Percentiles rank a stretch among this genome's conserved stretches.
phyloP scores from a whole-genome alignment of 108 stramenopile species.

The Licmophora abbreviata region DNA sequence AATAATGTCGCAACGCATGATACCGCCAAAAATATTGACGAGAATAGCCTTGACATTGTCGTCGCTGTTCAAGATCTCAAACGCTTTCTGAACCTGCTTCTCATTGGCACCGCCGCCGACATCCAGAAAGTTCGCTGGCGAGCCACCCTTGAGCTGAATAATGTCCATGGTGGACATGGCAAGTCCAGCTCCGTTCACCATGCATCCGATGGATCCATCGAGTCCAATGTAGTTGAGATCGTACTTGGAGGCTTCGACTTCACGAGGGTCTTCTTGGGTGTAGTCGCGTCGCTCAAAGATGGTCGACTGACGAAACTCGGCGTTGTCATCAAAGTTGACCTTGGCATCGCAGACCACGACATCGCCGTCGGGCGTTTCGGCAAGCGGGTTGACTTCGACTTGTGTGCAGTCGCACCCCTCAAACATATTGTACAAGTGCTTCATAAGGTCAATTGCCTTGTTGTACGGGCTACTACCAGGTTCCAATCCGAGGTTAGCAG shows the following conservation, averaged over 20 bases:
- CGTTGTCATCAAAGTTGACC: slow-evolving; percentile 90
- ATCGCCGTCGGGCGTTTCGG: slow-evolving; percentile 55
- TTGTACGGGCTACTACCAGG: slow-evolving; percentile 15
- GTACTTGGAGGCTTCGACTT: slow-evolving; percentile 70
- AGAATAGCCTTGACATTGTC: slow-evolving; percentile 75
- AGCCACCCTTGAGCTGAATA: slow-evolving; percentile 88
- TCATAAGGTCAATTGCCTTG: slow-evolving; percentile 53
- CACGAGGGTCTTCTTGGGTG: slow-evolving; percentile 83
- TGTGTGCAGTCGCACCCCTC: slow-evolving; percentile 71
- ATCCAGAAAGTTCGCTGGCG: slow-evolving; percentile 96
- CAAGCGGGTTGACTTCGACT: slow-evolving; percentile 92
- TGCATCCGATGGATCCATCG: slow-evolving; percentile 94
- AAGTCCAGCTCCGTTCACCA: slow-evolving; percentile 96
- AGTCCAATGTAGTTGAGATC: slow-evolving; percentile 97
- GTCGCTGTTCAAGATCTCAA: slow-evolving; percentile 72
- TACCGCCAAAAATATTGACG: slow-evolving; percentile 96
- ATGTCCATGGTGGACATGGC: slow-evolving; percentile 97
- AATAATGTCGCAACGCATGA: slow-evolving; percentile 95
- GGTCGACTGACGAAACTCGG: slow-evolving; percentile 69
- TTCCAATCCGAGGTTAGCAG: slow-evolving; percentile 38
- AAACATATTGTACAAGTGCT: slow-evolving; percentile 79
- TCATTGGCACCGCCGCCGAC: slow-evolving; percentile 84
- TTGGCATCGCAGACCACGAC: slow-evolving; percentile 86
- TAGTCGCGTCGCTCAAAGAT: slow-evolving; percentile 70
- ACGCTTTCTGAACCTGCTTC: slow-evolving; percentile 67